Evolutionary conservation across 805 yeast genomes (phyloP), one percentile per base, ranked within the genome.

Genomic region (Candida vartiovaarae): DNA sequence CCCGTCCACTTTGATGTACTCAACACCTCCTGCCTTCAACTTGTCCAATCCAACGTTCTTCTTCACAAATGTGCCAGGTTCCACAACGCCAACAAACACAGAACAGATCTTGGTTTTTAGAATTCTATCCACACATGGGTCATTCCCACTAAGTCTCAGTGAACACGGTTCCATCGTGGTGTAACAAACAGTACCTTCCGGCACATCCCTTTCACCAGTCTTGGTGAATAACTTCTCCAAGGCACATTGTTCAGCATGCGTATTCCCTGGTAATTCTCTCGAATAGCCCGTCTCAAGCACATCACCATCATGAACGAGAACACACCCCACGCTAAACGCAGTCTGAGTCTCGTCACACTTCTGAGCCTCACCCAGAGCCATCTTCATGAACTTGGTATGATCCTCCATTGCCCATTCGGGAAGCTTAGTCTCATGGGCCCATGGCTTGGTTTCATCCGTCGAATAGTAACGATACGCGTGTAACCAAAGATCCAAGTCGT

Each of bases 131-230:
- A 79, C 80, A 63, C 99, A 93, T 0, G 99, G 96, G 41, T 71
- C 55, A 52, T 91, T 90, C 0, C 98, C 98, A 58, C 96, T 88
- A 31, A 91, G 67, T 42, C 99, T 71, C 44, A 76, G 75, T 5
- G 95, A 81, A 60, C 99, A 93, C 1, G 99, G 99, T 59, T 93
- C 99, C 98, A 93, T 93, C 0, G 97, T 88, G 0, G 98, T 91
- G 62, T 86, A 93, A 9, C 93, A 62, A 33, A 84, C 86, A 0
- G 93, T 78, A 0, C 95, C 95, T 7, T 54, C 58, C 1, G 96
- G 96, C 3, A 88, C 68, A 3, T 64, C 65, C 3, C 53, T 41
- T 5, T 46, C 47, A 36, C 63, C 54, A 46, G 43, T 60, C 33
- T 63, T 53, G 6, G 57, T 52, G 44, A 70, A 77, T 53, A 81